Conservation (phyloP, 139 green algal genomes). For the Chlorella sp. region DNA sequence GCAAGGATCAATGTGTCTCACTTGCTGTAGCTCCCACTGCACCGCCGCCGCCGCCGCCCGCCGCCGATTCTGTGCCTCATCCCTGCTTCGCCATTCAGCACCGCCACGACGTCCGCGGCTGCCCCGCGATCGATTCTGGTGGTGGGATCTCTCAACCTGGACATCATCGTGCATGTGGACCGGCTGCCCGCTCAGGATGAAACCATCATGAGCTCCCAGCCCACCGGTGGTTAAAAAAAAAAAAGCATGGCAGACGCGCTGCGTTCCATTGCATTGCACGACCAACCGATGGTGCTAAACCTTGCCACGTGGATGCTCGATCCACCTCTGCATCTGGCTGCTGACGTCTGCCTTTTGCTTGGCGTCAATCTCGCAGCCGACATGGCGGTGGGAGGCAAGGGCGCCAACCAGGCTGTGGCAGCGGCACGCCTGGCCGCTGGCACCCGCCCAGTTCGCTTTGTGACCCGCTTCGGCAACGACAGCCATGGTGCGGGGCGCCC, state of each 20-base stretch:
- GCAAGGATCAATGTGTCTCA: too few species aligned
- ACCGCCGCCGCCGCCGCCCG: too few species aligned
- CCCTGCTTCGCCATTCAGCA: background rate
- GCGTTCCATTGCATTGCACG: background rate
- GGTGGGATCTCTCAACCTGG: slow-evolving; percentile 52
- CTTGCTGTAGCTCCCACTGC: too few species aligned
- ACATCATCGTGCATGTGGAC: slow-evolving; percentile 49
- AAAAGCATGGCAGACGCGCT: background rate
- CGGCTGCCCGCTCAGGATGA: slow-evolving; percentile 48
- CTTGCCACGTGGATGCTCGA: too few species aligned
- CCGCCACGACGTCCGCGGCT: background rate
- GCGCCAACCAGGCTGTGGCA: slow-evolving; percentile 75
- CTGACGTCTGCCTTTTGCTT: background rate
- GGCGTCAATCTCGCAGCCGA: background rate
- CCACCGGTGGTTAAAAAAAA: too few species aligned
- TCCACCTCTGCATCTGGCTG: too few species aligned
- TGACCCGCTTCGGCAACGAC: slow-evolving; percentile 67
- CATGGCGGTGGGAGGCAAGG: slow-evolving; percentile 54
- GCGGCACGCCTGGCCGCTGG: slow-evolving; percentile 39
- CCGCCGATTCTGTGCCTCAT: background rate
- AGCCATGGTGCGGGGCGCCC: slow-evolving; percentile 20
- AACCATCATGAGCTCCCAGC: slow-evolving; percentile 40
- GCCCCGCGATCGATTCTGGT: slow-evolving; percentile 25
- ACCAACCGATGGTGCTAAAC: background rate
- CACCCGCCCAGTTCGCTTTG: slow-evolving; percentile 33